These are phyloP conservation scores for Vitis cinerea DNA, from an alignment of 164 flowering plant genomes.

Conservation along the genomic window DNA sequence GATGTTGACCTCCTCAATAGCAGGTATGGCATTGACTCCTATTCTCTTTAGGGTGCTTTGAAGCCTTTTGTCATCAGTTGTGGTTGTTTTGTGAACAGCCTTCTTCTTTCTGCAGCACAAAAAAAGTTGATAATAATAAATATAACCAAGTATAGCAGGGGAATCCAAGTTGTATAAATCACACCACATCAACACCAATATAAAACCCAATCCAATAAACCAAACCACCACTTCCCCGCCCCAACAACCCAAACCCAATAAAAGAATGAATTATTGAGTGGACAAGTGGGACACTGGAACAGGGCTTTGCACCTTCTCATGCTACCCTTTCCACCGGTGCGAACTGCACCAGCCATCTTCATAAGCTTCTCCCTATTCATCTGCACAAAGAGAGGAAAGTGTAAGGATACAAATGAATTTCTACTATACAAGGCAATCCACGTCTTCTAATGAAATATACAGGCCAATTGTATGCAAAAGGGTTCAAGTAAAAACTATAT, in stretches of 20 bases:
- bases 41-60: conserved; percentile 91
- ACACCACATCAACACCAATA: no score
- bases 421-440: no score
- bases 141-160: not conserved
- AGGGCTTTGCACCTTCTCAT: conserved; percentile 32
- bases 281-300: not conserved
- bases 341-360: conserved; percentile 47
- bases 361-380: conserved; percentile 44
- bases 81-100: conserved; percentile 90
- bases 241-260: no score
- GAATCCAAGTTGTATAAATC: no score
- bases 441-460: no score
- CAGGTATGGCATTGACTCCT: conserved; percentile 49
- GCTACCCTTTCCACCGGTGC: conserved; percentile 55
- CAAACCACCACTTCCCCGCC: no score
- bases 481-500: no score
- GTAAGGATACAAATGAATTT: no score
- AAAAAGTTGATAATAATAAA: not conserved
- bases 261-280: no score
- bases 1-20: conserved; percentile 45
- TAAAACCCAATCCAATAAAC: no score
- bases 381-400: conserved; percentile 14
- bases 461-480: no score
- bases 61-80: conserved; percentile 92
- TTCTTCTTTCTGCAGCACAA: conserved; percentile 78